phyloP scores from a whole-genome alignment of 2,329 filamentous ascomycete species.

The Anisogramma anomala region DNA sequence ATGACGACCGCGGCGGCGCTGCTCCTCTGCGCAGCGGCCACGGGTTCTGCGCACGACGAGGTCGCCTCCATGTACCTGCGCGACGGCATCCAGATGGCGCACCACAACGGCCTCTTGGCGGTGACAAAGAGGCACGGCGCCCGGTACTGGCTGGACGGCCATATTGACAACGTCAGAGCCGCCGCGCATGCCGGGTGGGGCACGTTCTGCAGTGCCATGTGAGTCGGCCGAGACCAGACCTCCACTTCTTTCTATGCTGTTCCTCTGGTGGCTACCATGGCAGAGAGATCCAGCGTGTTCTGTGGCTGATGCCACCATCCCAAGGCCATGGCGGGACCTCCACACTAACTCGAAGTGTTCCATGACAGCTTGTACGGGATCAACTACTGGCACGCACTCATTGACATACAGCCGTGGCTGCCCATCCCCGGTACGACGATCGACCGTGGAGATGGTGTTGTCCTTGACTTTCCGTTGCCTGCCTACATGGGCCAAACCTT shows the following conservation, averaged over 20 bases:
- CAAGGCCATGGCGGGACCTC: not conserved
- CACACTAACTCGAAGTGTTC: not conserved
- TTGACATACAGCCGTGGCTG: constrained; percentile 5
- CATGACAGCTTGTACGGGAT: constrained; percentile 7
- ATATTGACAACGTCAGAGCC: constrained; percentile 7
- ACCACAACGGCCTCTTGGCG: constrained; percentile 8
- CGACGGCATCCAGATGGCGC: constrained; percentile 7
- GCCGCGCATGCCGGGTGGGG: constrained; percentile 13
- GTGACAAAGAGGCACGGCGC: constrained; percentile 2
- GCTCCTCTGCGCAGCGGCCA: constrained; percentile 7
- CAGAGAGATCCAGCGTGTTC: not conserved
- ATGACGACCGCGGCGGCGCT: constrained; percentile 11
- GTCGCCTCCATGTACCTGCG: constrained; percentile 3
- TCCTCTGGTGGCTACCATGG: not conserved
- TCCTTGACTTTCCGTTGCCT: constrained; percentile 12
- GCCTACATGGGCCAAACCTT: constrained; percentile 15
- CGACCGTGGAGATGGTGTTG: not conserved
- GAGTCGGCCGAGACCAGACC: not conserved
- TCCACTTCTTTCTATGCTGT: not conserved
- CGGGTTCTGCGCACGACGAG: constrained; percentile 5
- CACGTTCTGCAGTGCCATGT: constrained; percentile 11
- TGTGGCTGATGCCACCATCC: too few relatives aligned
- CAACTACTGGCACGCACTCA: constrained; percentile 4
- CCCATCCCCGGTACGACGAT: constrained; percentile 7
- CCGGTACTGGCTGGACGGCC: constrained; percentile 10